phyloP scores from a whole-genome alignment of 108 stramenopile species.

The Cyclotella sp. region DNA sequence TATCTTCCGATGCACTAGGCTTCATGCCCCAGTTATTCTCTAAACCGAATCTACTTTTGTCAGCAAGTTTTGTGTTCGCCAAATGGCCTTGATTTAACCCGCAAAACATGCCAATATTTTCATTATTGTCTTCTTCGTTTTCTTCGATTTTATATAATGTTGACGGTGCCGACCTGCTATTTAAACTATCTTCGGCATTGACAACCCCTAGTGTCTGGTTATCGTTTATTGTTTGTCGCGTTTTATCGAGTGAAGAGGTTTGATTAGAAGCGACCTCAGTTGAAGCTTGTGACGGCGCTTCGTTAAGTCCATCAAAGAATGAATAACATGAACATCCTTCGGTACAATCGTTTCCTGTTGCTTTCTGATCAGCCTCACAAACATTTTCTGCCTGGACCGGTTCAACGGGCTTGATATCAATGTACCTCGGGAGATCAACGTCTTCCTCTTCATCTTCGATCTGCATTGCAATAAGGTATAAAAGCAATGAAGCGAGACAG shows the following conservation, averaged over 20 bases:
- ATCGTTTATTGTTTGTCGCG: background rate
- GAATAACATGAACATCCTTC: background rate
- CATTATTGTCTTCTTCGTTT: constrained; percentile 1
- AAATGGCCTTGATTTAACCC: background rate
- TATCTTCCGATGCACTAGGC: constrained; percentile 18
- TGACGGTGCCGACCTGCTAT: background rate
- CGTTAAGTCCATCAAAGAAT: background rate
- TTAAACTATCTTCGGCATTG: too few species aligned
- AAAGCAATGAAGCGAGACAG: background rate
- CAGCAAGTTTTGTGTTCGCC: background rate
- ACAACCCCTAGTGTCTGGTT: background rate
- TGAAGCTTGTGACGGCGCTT: constrained; percentile 6
- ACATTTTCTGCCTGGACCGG: background rate
- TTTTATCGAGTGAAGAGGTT: background rate
- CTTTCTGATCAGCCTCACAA: background rate
- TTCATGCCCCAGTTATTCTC: constrained; percentile 20
- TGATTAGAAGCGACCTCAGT: constrained; percentile 4
- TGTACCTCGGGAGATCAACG: background rate
- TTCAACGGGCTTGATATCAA: background rate
- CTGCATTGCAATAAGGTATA: background rate
- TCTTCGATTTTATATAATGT: background rate
- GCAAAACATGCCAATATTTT: constrained; percentile 1
- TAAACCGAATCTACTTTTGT: constrained; percentile 3
- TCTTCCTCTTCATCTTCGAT: background rate
- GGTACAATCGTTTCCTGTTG: background rate